These are phyloP conservation scores for Nepenthes alata DNA, from an alignment of 179 eudicot species.

Conservation along the genomic window DNA sequence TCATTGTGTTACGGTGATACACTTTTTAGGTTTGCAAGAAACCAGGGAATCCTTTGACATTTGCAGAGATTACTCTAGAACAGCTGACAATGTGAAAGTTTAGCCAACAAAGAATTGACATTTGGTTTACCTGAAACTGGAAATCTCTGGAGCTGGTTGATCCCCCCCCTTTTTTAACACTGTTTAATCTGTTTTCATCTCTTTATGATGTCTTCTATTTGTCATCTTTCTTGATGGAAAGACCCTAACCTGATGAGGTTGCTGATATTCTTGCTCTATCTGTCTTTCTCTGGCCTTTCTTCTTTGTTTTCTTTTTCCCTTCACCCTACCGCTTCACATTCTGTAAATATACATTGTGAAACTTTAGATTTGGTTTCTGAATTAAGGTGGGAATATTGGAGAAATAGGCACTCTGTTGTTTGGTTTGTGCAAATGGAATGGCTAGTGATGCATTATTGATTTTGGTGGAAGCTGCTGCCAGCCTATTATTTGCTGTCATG, in stretches of 20 bases:
- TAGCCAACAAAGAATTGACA: slow-evolving; percentile 42
- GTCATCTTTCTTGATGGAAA: slow-evolving; percentile 64
- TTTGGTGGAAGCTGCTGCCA: too few species aligned
- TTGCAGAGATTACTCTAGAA: slow-evolving; percentile 51
- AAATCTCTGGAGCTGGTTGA: slow-evolving; percentile 62
- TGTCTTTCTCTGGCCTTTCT: not conserved
- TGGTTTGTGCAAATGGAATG: too few species aligned
- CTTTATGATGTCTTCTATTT: slow-evolving; percentile 80
- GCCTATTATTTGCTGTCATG: too few species aligned
- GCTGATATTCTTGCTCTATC: slow-evolving; percentile 6
- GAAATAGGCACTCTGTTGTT: too few species aligned
- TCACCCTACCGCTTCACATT: too few species aligned
- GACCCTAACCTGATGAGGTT: slow-evolving; percentile 66
- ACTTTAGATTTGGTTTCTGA: too few species aligned
- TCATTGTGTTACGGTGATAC: slow-evolving; percentile 12
- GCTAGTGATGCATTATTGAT: too few species aligned
- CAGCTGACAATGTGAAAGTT: slow-evolving; percentile 13
- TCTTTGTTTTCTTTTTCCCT: not conserved
- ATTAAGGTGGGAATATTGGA: too few species aligned
- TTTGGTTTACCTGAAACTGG: slow-evolving; percentile 74
- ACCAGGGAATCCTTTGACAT: slow-evolving; percentile 95
- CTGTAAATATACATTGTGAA: too few species aligned
- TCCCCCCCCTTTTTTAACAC: too few species aligned
- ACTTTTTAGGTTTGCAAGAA: slow-evolving; percentile 65
- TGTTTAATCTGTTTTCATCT: slow-evolving; percentile 81